Conservation (phyloP, 495 filamentous ascomycete species). For the Hypomontagnella monticulosa region DNA sequence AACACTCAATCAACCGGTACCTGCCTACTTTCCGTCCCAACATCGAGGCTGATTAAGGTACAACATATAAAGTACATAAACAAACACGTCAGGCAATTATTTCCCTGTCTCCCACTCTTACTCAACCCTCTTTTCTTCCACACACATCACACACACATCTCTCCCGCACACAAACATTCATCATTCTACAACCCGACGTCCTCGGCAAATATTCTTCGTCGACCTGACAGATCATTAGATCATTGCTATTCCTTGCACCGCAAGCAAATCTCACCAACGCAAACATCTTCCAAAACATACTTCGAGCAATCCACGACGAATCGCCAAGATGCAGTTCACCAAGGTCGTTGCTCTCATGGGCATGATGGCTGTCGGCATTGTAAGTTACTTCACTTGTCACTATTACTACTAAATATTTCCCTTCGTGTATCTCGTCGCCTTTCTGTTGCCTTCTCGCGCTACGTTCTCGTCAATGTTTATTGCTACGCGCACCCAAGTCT, state of each 20-base stretch:
- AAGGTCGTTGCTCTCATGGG: constrained; percentile 44
- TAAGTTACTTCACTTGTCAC: constrained; percentile 43
- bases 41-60: constrained; percentile 8
- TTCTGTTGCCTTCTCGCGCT: background rate
- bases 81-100: constrained; percentile 23
- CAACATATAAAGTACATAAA: background rate
- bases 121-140: constrained; percentile 5
- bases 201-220: constrained; percentile 36
- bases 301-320: constrained; percentile 12
- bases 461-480: background rate
- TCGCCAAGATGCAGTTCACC: constrained; percentile 50
- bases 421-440: background rate
- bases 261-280: background rate
- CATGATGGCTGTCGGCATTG: constrained; percentile 52
- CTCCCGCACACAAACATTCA: background rate
- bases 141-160: constrained; percentile 1
- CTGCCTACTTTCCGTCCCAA: constrained; percentile 9
- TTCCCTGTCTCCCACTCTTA: background rate
- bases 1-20: constrained; percentile 34
- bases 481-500: background rate
- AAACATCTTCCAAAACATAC: constrained; percentile 24
- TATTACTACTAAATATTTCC: background rate
- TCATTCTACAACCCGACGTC: constrained; percentile 9
- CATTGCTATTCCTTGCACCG: constrained; percentile 16
- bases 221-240: constrained; percentile 17